A percentile compares a stretch with the other conserved stretches of the same genome.
These are phyloP conservation scores for Vachellia collinsii DNA, from an alignment of 306 rosid species.

Conservation along the genomic window DNA sequence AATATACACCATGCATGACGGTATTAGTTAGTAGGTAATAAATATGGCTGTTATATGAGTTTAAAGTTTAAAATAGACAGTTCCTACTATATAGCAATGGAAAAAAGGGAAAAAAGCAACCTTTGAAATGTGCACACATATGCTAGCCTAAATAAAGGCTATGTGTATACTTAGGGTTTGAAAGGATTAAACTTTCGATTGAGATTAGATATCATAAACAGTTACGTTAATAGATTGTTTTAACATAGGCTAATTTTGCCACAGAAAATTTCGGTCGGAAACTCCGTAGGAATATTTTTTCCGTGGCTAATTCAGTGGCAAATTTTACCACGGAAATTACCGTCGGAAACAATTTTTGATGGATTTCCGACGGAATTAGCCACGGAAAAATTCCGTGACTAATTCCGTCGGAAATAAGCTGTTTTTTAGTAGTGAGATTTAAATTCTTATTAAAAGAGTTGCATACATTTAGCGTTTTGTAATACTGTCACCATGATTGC, in stretches of 20 bases:
- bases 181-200: neutral
- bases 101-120: neutral
- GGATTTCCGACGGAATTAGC: too few relatives aligned
- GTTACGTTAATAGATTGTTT: neutral
- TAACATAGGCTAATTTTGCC: neutral
- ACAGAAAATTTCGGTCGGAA: neutral
- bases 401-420: too few relatives aligned
- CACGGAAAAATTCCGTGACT: too few relatives aligned
- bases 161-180: neutral
- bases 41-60: neutral
- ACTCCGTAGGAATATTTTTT: too few relatives aligned
- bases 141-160: neutral
- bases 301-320: too few relatives aligned
- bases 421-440: too few relatives aligned
- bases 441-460: too few relatives aligned
- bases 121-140: neutral
- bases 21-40: neutral
- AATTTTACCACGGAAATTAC: too few relatives aligned
- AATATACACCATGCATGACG: neutral
- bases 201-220: neutral
- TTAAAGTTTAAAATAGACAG: neutral
- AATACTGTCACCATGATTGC: too few relatives aligned
- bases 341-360: too few relatives aligned
- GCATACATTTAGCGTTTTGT: too few relatives aligned
- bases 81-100: neutral